phyloP scores from a whole-genome alignment of 352 stramenopile species.

The Thalassiosira delicatula region DNA sequence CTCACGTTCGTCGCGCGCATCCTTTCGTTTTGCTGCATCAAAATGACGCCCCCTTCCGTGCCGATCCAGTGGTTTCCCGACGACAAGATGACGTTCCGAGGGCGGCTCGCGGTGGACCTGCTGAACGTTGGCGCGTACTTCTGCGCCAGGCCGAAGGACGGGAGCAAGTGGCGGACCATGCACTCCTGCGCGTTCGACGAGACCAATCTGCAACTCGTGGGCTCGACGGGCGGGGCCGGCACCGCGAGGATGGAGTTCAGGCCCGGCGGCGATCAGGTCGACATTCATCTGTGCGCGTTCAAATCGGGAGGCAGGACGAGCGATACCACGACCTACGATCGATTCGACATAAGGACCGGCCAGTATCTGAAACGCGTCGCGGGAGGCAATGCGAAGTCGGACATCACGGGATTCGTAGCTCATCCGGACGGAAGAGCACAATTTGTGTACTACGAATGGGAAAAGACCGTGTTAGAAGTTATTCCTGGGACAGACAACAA shows the following conservation, averaged over 20 bases:
- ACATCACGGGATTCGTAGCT: slow-evolving; percentile 37
- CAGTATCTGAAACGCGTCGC: slow-evolving; percentile 30
- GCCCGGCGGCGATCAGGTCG: slow-evolving; percentile 28
- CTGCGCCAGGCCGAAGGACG: not conserved
- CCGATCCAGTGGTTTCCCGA: slow-evolving; percentile 52
- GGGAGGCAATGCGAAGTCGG: slow-evolving; percentile 17
- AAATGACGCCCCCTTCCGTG: slow-evolving; percentile 15
- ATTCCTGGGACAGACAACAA: slow-evolving; percentile 2
- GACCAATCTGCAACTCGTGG: slow-evolving; percentile 42
- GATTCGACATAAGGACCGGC: slow-evolving; percentile 33
- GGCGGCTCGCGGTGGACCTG: slow-evolving; percentile 32
- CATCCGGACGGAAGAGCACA: slow-evolving; percentile 13
- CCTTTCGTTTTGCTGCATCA: slow-evolving; percentile 11
- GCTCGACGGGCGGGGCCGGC: slow-evolving; percentile 26
- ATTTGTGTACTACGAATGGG: slow-evolving; percentile 41
- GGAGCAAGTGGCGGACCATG: slow-evolving; percentile 23
- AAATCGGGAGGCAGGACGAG: slow-evolving; percentile 12
- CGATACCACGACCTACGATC: slow-evolving; percentile 47
- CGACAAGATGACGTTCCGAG: slow-evolving; percentile 37
- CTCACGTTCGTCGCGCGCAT: not conserved
- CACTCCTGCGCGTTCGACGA: slow-evolving; percentile 34
- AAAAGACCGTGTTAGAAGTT: slow-evolving; percentile 22
- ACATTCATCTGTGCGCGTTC: slow-evolving; percentile 39
- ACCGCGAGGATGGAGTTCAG: slow-evolving; percentile 47
- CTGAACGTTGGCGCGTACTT: slow-evolving; percentile 21